A percentile compares a stretch with the other conserved stretches of the same genome.
These are phyloP conservation scores for Cyberlindnera amylophila DNA, from an alignment of 805 yeast genomes.

Conservation along the genomic window DNA sequence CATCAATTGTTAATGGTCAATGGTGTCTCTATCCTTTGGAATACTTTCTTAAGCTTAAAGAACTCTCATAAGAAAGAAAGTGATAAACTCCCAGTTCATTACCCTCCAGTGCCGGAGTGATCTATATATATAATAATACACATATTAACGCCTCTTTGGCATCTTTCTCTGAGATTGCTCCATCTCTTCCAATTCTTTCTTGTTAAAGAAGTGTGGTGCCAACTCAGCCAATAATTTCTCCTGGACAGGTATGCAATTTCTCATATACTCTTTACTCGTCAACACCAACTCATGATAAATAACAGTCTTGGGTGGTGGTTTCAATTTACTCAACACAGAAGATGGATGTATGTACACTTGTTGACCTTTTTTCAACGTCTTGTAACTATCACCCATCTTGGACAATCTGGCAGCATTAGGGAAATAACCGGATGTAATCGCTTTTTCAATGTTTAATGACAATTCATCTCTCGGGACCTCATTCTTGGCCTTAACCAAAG, in stretches of 20 bases:
- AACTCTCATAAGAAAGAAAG: conserved; percentile 38
- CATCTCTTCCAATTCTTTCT: conserved; percentile 19
- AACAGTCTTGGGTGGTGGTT: conserved; percentile 71
- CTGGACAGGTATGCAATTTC: conserved; percentile 68
- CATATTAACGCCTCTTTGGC: conserved; percentile 17
- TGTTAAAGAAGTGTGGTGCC: conserved; percentile 53
- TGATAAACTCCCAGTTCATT: conserved; percentile 29
- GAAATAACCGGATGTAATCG: conserved; percentile 86
- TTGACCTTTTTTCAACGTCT: conserved; percentile 60
- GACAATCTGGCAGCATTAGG: conserved; percentile 91
- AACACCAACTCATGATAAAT: conserved; percentile 80
- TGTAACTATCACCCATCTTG: conserved; percentile 70
- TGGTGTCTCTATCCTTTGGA: conserved; percentile 75
- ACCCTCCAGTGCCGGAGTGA: conserved; percentile 39
- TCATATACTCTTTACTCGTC: conserved; percentile 86
- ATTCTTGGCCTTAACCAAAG: conserved; percentile 33
- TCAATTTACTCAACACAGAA: conserved; percentile 56
- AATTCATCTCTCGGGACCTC: conserved; percentile 39
- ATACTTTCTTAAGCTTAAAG: conserved; percentile 64
- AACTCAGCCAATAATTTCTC: conserved; percentile 70
- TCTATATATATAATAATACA: not conserved
- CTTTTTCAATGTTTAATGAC: conserved; percentile 74
- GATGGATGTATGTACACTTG: conserved; percentile 86
- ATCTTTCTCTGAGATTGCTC: conserved; percentile 16
- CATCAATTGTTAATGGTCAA: conserved; percentile 68